Conservation (phyloP, 805 yeast species). For the Spathaspora boniae region DNA sequence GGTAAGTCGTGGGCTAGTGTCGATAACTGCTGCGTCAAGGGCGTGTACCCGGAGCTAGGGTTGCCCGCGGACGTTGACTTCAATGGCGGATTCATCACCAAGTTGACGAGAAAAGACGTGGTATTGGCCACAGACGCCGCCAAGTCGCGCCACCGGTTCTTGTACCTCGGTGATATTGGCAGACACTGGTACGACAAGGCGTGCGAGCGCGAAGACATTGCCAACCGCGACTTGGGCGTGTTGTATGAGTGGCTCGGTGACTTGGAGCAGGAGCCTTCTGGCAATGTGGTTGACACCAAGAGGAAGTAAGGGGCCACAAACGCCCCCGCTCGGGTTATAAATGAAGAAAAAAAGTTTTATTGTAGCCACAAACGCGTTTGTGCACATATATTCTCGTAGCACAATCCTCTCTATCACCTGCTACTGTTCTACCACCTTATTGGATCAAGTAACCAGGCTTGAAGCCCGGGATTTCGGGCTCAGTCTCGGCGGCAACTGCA, state of each 20-base stretch:
- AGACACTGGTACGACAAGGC: constrained; percentile 42
- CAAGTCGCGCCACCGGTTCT: constrained; percentile 27
- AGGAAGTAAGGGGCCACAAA: constrained; percentile 5
- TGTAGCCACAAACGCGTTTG: neutral
- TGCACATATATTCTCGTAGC: neutral
- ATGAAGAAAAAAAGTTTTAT: neutral
- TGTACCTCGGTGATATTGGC: constrained; percentile 36
- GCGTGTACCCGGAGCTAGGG: constrained; percentile 34
- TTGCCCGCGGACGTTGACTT: constrained; percentile 46
- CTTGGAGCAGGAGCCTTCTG: constrained; percentile 17
- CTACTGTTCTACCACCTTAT: neutral
- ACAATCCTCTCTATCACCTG: neutral
- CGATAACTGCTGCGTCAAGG: constrained; percentile 52
- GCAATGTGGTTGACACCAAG: constrained; percentile 9
- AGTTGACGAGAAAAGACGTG: constrained; percentile 42
- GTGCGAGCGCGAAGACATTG: constrained; percentile 38
- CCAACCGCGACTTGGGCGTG: constrained; percentile 39
- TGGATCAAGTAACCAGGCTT: constrained; percentile 16
- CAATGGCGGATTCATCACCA: constrained; percentile 49
- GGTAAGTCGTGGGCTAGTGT: constrained; percentile 55
- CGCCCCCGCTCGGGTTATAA: neutral
- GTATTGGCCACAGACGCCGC: constrained; percentile 41
- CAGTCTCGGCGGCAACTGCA: neutral
- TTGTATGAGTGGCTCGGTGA: constrained; percentile 43
- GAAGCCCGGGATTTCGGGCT: constrained; percentile 12